These are phyloP conservation scores for Tillandsia leiboldiana DNA, from an alignment of 176 grass and related monocot species.

Conservation along the genomic window DNA sequence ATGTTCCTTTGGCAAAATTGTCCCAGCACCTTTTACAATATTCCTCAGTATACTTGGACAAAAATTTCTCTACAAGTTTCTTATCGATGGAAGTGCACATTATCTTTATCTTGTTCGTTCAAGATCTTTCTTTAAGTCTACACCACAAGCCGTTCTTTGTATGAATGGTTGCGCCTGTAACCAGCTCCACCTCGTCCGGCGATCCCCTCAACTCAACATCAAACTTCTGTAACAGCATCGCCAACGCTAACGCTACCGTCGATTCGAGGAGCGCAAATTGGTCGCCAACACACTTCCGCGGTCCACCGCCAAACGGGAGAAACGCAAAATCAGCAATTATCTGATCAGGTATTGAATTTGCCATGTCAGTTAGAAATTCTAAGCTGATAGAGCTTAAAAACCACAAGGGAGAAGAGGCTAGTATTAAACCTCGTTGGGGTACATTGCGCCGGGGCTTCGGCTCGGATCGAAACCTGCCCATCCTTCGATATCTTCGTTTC, in stretches of 20 bases:
- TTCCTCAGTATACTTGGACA: too few species aligned
- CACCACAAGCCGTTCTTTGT: slow-evolving; percentile 82
- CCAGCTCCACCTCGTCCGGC: slow-evolving; percentile 61
- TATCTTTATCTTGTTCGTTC: slow-evolving; percentile 12
- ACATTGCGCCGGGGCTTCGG: slow-evolving; percentile 71
- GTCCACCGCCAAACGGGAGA: slow-evolving; percentile 79
- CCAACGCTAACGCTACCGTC: slow-evolving; percentile 50
- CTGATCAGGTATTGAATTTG: slow-evolving; percentile 22
- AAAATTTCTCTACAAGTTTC: too few species aligned
- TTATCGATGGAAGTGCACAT: too few species aligned
- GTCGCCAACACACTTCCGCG: slow-evolving; percentile 83
- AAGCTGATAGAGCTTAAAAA: neutral
- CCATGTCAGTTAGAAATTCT: slow-evolving; percentile 5
- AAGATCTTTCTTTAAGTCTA: slow-evolving; percentile 48
- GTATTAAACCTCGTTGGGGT: slow-evolving; percentile 71
- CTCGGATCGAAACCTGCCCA: slow-evolving; percentile 89
- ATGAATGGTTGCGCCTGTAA: slow-evolving; percentile 85
- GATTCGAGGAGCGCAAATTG: slow-evolving; percentile 84
- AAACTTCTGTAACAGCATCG: slow-evolving; percentile 62
- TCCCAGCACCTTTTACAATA: too few species aligned
- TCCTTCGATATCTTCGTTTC: slow-evolving; percentile 55
- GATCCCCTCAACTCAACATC: slow-evolving; percentile 72
- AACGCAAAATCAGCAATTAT: slow-evolving; percentile 91
- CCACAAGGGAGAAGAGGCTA: neutral
- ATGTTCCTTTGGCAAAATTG: too few species aligned